Conservation (phyloP, 2,329 filamentous ascomycete species). For the Alternaria burnsii region DNA sequence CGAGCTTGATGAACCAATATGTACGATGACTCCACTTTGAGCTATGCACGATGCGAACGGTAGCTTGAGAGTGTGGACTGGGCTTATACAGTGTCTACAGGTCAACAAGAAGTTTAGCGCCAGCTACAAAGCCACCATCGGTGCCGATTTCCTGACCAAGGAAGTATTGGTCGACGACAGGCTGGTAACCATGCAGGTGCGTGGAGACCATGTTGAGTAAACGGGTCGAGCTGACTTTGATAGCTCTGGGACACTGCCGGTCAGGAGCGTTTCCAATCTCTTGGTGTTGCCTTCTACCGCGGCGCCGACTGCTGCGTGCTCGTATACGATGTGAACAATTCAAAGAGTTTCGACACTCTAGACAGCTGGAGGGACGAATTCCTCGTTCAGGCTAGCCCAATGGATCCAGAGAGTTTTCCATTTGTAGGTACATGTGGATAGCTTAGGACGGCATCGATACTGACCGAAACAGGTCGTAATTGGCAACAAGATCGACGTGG, state of each 20-base stretch:
- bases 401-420: constrained; percentile 96
- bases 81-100: constrained; percentile 58
- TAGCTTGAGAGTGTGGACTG: not conserved
- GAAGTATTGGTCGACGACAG: constrained; percentile 97
- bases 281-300: constrained; percentile 96
- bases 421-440: constrained; percentile 71
- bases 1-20: constrained; percentile 99
- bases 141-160: constrained; percentile 97
- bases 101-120: constrained; percentile 99
- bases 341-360: constrained; percentile 97
- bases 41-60: not conserved
- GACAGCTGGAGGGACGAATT: constrained; percentile 99
- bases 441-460: not conserved
- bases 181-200: constrained; percentile 97
- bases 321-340: constrained; percentile 98
- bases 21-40: constrained; percentile 63
- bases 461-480: constrained; percentile 76
- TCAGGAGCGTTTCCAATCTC: constrained; percentile 95
- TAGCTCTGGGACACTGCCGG: constrained; percentile 98
- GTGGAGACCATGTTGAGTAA: constrained; percentile 18
- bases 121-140: constrained; percentile 99
- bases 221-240: constrained; percentile 25
- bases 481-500: constrained; percentile 98
- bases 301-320: constrained; percentile 98
- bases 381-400: constrained; percentile 93